These are phyloP conservation scores for Limonomyces culmigenus DNA, from an alignment of 1,284 basidiomycete species.

Conservation along the genomic window DNA sequence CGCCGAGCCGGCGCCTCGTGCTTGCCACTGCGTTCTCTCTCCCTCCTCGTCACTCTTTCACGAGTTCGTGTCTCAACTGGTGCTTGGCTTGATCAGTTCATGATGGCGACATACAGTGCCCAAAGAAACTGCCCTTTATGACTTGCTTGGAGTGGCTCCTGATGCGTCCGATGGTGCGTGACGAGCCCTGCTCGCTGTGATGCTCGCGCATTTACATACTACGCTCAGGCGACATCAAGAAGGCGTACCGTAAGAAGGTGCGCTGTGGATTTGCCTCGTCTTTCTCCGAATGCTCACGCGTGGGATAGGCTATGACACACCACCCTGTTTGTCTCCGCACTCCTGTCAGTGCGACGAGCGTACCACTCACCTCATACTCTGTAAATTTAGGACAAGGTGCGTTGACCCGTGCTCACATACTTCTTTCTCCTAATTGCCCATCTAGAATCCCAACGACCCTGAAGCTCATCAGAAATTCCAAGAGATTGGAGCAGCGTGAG, in stretches of 20 bases:
- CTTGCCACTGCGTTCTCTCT: too few relatives aligned
- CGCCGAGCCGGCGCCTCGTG: too few relatives aligned
- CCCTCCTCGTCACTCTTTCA: too few relatives aligned
- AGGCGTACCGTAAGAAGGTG: constrained; percentile 84
- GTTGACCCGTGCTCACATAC: constrained; percentile 3
- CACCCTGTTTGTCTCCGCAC: constrained; percentile 66
- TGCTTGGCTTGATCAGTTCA: too few relatives aligned
- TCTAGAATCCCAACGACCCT: constrained; percentile 67
- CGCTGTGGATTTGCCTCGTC: constrained; percentile 7
- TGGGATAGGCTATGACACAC: constrained; percentile 64
- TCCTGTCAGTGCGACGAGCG: too few relatives aligned
- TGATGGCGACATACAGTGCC: constrained; percentile 55
- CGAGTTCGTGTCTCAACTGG: too few relatives aligned
- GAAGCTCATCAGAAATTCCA: constrained; percentile 70
- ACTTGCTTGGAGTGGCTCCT: constrained; percentile 56
- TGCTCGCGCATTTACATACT: constrained; percentile 5
- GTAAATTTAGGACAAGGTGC: constrained; percentile 56
- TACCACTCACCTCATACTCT: too few relatives aligned
- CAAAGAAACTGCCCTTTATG: constrained; percentile 62
- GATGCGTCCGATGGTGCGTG: constrained; percentile 52
- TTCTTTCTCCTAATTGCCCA: constrained; percentile 8
- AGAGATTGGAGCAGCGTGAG: constrained; percentile 74
- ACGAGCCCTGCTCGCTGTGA: constrained; percentile 1
- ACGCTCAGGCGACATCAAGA: constrained; percentile 67
- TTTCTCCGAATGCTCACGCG: constrained; percentile 11